A percentile compares a stretch with the other conserved stretches of the same genome.
phyloP scores from a whole-genome alignment of 768 basidiomycete species.

The Cubamyces lactineus region DNA sequence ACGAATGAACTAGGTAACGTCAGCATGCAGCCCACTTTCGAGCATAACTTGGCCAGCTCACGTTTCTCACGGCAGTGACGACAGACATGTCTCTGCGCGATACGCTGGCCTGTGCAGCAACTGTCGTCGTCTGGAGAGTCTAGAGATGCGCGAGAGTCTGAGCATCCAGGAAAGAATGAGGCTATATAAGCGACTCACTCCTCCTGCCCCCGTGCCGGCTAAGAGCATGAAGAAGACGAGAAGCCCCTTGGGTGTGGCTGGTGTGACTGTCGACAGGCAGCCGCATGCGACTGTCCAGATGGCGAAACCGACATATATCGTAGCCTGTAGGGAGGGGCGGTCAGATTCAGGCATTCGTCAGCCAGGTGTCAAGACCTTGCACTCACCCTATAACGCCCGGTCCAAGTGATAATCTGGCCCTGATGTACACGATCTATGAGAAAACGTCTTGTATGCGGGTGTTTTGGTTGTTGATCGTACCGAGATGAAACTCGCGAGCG shows the following conservation, averaged over 20 bases:
- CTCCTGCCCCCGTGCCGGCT: slow-evolving; percentile 33
- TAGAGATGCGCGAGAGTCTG: slow-evolving; percentile 24
- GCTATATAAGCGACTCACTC: slow-evolving; percentile 17
- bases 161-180: slow-evolving; percentile 21
- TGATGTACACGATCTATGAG: slow-evolving; percentile 29
- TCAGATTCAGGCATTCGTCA: not conserved
- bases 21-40: too few relatives aligned
- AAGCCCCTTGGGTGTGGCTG: slow-evolving; percentile 48
- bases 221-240: slow-evolving; percentile 49
- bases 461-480: slow-evolving; percentile 34
- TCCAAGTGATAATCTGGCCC: slow-evolving; percentile 64
- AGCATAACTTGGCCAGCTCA: slow-evolving; percentile 24
- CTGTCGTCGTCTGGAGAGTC: slow-evolving; percentile 66
- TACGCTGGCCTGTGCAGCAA: slow-evolving; percentile 76
- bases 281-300: slow-evolving; percentile 75
- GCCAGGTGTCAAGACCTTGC: not conserved
- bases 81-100: slow-evolving; percentile 74
- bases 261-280: slow-evolving; percentile 63
- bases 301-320: slow-evolving; percentile 64
- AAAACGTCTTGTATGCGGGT: not conserved
- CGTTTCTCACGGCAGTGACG: slow-evolving; percentile 70
- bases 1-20: slow-evolving; percentile 56
- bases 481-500: slow-evolving; percentile 55
- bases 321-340: slow-evolving; percentile 40
- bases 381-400: slow-evolving; percentile 62